phyloP scores from a whole-genome alignment of 352 stramenopile genomes.

The Phytophthora lateralis region DNA sequence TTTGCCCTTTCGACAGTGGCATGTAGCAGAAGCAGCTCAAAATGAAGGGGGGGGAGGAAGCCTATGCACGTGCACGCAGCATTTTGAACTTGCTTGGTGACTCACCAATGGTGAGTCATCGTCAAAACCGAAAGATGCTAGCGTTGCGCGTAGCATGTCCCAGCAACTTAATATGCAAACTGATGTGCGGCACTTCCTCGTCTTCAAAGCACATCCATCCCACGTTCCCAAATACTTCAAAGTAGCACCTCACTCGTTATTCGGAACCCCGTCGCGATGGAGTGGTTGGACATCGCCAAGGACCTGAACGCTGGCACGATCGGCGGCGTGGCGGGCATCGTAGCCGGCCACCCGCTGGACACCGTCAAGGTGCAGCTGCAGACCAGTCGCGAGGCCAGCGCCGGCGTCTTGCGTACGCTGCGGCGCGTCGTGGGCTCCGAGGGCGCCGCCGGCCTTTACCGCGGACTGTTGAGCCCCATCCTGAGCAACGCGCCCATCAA shows the following conservation, averaged over 20 bases:
- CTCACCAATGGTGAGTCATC: too few species aligned
- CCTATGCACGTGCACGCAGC: too few species aligned
- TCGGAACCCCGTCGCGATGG: constrained; percentile 32
- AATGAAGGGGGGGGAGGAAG: too few species aligned
- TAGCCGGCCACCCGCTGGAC: constrained; percentile 80
- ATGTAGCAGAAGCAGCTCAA: too few species aligned
- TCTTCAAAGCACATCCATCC: constrained; percentile 4
- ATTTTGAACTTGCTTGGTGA: too few species aligned
- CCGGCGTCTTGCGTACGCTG: constrained; percentile 50
- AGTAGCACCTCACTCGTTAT: background rate
- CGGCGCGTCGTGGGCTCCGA: constrained; percentile 56
- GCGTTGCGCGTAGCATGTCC: background rate
- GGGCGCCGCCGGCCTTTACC: constrained; percentile 65
- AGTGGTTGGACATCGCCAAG: constrained; percentile 78
- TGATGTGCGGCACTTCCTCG: constrained; percentile 4
- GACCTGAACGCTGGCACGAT: constrained; percentile 81
- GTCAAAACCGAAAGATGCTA: too few species aligned
- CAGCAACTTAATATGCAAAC: background rate
- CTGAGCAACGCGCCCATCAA: constrained; percentile 86
- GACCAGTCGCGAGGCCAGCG: constrained; percentile 37
- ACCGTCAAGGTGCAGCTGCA: constrained; percentile 87
- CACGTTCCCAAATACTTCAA: background rate
- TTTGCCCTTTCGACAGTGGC: background rate
- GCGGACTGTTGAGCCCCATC: constrained; percentile 75
- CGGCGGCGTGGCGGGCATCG: constrained; percentile 72